A percentile compares a stretch with the other conserved stretches of the same genome.
phyloP scores from a whole-genome alignment of 2,329 filamentous ascomycete genomes.

The Magnaporthiopsis incrustans region DNA sequence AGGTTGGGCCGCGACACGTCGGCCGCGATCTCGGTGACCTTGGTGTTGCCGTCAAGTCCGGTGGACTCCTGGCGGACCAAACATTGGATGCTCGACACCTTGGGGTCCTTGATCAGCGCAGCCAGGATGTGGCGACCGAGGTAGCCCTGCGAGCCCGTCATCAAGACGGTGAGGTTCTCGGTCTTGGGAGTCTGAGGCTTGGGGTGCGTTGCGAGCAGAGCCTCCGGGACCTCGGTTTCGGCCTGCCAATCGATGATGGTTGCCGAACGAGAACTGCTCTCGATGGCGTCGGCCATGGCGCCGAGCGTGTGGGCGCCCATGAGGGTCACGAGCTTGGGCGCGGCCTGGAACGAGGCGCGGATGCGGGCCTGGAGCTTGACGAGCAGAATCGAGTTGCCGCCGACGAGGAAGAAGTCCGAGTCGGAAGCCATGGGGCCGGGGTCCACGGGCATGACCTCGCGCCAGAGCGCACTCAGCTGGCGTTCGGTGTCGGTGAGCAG shows the following conservation, averaged over 20 bases:
- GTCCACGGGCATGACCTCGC: constrained; percentile 1
- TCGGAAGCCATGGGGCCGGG: constrained; percentile 4
- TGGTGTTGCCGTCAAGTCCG: neutral
- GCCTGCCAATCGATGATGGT: constrained; percentile 18
- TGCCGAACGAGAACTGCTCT: constrained; percentile 2
- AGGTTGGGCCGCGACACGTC: constrained; percentile 11
- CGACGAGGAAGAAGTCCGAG: constrained; percentile 26
- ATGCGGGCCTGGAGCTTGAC: constrained; percentile 30
- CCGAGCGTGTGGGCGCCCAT: constrained; percentile 28
- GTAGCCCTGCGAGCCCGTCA: constrained; percentile 32
- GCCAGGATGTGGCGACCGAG: constrained; percentile 31
- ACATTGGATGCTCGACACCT: neutral
- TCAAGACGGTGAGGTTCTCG: constrained; percentile 18
- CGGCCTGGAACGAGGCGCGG: constrained; percentile 20
- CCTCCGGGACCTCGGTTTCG: constrained; percentile 13
- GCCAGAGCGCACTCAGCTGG: constrained; percentile 1
- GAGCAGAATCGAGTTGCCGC: constrained; percentile 19
- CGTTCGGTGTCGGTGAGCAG: neutral
- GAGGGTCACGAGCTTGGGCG: constrained; percentile 25
- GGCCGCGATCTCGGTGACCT: constrained; percentile 12
- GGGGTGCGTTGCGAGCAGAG: too few relatives aligned
- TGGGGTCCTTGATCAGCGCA: constrained; percentile 18
- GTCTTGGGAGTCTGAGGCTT: neutral
- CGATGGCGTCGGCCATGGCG: constrained; percentile 28
- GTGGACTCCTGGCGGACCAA: neutral